These are phyloP conservation scores for Cystobasidium slooffiae DNA, from an alignment of 1,284 basidiomycete species.

Conservation along the genomic window DNA sequence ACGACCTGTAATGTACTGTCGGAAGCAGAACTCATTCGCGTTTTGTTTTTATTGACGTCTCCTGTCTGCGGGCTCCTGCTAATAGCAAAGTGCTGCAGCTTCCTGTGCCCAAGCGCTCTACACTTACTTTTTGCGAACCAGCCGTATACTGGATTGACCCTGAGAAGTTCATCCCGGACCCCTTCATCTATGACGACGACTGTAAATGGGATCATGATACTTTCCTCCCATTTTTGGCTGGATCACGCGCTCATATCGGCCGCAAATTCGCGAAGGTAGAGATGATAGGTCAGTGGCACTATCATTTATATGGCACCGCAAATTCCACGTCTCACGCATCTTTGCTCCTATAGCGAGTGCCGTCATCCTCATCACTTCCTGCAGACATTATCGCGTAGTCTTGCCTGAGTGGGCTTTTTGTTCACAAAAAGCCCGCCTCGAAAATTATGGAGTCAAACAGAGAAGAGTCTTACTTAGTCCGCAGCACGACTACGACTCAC, in stretches of 20 bases:
- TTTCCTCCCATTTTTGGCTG: conserved; percentile 65
- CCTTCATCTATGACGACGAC: conserved; percentile 61
- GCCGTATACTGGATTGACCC: conserved; percentile 65
- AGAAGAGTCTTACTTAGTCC: no score
- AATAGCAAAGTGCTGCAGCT: no score
- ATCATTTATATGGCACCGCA: no score
- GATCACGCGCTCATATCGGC: conserved; percentile 64
- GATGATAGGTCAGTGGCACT: conserved; percentile 17
- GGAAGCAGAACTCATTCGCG: no score
- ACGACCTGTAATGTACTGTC: no score
- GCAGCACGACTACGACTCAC: no score
- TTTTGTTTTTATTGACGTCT: no score
- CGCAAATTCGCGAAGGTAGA: conserved; percentile 59
- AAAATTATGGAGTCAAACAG: no score
- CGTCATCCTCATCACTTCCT: conserved; percentile 24
- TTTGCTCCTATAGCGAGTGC: conserved; percentile 13
- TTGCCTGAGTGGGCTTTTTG: conserved; percentile 1
- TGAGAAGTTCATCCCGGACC: conserved; percentile 61
- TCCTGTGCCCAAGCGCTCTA: no score
- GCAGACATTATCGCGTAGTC: conserved; percentile 12
- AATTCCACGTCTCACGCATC: background rate
- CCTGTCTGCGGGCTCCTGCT: no score
- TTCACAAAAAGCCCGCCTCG: no score
- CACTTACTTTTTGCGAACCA: no score
- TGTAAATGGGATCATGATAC: conserved; percentile 59